Base-by-base conservation (phyloP, 1,284 basidiomycete genomes). In the Ceratobasidium sp. region DNA sequence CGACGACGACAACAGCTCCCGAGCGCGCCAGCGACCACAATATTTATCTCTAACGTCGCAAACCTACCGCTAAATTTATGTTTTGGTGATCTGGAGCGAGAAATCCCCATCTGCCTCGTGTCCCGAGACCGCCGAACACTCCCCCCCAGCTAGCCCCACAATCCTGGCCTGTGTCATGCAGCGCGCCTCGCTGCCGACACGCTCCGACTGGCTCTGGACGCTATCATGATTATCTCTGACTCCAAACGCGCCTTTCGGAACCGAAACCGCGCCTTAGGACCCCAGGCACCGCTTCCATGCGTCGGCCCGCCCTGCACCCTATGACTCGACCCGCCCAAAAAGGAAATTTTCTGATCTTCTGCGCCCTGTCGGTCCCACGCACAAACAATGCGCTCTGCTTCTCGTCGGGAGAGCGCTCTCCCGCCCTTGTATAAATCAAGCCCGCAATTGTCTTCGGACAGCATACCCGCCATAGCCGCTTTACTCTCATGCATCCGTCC, bases 301-400 rank as follows among this genome's bases (percentile, higher is more conserved):
- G 64, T 48, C 64, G 64, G 63, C 3, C 46, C 43, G 64, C 9
- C 34, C 24, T n/a, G 29, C 64, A 29, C 46, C 54, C 34, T 19
- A 69, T 69, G 66, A 69, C 66, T 69, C 66, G 66, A 43, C 13
- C 24, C 27, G 34, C 66, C 66, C 22, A 58, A 69, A 69, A 69
- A 69, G 66, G 66, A 29, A 51, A 56, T 24, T 43, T 34, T 29
- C 24, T 53, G 51, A 53, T 53, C 51, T 53, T 53, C 51, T 31
- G n/a, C 48, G 48, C 29, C 49, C 19, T 39, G 31, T 49, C 22
- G 64, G 24, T 7, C 5, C 9, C 27, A 16, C 31, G 59, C 59
- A 41, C 53, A 69, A 69, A 69, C 66, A 69, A 69, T 37, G 66
- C 66, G 66, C 66, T 39, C 64, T 46, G 66, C 53, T 56, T 65